Percentiles rank a stretch among this genome's conserved stretches.
Evolutionary conservation across 768 basidiomycete species (phyloP).

Genomic region (Lentinula detonsa): DNA sequence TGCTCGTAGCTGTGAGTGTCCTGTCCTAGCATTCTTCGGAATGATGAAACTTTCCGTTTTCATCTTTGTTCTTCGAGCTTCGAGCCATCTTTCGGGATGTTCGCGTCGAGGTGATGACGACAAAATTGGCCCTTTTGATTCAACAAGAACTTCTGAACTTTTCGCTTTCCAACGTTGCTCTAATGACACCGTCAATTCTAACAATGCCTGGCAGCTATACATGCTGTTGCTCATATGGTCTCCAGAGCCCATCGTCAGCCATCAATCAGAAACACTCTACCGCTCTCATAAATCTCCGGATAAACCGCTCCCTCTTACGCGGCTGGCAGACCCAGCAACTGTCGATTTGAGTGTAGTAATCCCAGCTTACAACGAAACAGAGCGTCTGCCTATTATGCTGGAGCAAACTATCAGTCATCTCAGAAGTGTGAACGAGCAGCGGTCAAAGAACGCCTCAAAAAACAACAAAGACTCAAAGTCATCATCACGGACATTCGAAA

Average conservation of each 20-base stretch:
- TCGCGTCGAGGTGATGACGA: conserved; percentile 45
- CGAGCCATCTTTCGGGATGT: conserved; percentile 35
- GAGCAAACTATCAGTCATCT: conserved; percentile 66
- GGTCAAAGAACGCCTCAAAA: conserved; percentile 15
- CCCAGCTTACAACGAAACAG: conserved; percentile 87
- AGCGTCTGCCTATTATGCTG: conserved; percentile 84
- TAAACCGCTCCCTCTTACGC: conserved; percentile 49
- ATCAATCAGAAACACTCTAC: conserved; percentile 65
- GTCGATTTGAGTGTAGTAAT: conserved; percentile 79
- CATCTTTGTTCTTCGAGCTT: conserved; percentile 94
- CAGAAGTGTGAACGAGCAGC: conserved; percentile 28
- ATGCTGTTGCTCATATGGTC: conserved; percentile 68
- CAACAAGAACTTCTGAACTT: conserved; percentile 23
- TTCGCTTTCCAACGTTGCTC: conserved; percentile 30
- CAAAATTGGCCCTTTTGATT: conserved; percentile 34
- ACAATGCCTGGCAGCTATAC: conserved; percentile 49
- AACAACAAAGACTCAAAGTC: not conserved
- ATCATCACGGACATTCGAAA: conserved; percentile 50
- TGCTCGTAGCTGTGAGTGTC: conserved; percentile 2
- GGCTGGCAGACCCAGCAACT: conserved; percentile 46
- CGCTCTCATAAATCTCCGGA: conserved; percentile 48
- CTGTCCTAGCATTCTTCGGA: not conserved
- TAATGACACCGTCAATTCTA: not conserved
- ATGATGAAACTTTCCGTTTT: conserved; percentile 54
- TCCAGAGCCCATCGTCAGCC: conserved; percentile 57